These are phyloP conservation scores for Blastobotrys buckinghamii DNA, from an alignment of 1,139 yeast species.

Conservation along the genomic window DNA sequence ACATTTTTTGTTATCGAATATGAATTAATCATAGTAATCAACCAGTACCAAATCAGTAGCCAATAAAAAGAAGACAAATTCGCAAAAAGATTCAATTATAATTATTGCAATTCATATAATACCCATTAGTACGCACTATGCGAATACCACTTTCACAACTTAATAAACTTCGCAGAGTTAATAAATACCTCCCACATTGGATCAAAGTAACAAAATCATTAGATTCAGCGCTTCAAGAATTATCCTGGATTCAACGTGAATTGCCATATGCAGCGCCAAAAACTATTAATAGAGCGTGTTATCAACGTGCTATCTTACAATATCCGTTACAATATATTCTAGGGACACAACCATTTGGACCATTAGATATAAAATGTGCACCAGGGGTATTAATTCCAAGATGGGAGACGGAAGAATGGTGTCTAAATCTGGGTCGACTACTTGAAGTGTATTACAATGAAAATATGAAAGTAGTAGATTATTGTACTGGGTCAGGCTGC, in stretches of 20 bases:
- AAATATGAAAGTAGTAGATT: constrained; percentile 43
- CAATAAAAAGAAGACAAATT: too few relatives aligned
- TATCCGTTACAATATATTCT: constrained; percentile 80
- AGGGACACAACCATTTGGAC: constrained; percentile 84
- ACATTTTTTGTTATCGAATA: too few relatives aligned
- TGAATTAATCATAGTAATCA: too few relatives aligned
- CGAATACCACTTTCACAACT: constrained; percentile 1
- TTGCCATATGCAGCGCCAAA: constrained; percentile 16
- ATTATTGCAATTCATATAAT: too few relatives aligned
- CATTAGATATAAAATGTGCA: constrained; percentile 51
- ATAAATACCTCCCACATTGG: constrained; percentile 21
- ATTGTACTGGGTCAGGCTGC: constrained; percentile 92
- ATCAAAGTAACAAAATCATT: constrained; percentile 22
- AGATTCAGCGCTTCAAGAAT: constrained; percentile 38
- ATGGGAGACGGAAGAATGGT: constrained; percentile 97
- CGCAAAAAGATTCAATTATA: too few relatives aligned
- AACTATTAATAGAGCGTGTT: constrained; percentile 22
- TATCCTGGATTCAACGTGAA: constrained; percentile 45
- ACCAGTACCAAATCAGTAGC: too few relatives aligned
- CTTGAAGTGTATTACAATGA: constrained; percentile 4
- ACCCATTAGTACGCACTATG: neutral
- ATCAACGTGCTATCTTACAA: constrained; percentile 30
- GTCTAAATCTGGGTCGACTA: constrained; percentile 39
- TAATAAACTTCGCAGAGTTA: constrained; percentile 4
- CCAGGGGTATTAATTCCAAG: constrained; percentile 79